Conservation (phyloP, 192 early-diverging fungal species). For the Tieghemiomyces parasiticus region DNA sequence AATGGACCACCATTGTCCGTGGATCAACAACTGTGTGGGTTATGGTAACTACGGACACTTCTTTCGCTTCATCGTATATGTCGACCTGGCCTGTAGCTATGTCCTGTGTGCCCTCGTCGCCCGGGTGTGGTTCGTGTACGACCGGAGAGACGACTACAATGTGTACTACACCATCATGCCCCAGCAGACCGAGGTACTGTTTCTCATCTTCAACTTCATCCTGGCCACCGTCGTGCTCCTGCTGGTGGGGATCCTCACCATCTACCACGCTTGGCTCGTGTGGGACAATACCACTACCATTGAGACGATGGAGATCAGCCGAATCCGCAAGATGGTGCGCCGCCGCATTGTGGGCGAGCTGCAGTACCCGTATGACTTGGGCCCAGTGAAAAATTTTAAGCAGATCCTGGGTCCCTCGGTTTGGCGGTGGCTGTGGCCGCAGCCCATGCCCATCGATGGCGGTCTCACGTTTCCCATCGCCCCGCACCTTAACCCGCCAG, state of each 20-base stretch:
- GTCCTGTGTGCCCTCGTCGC: conserved; percentile 34
- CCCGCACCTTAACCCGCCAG: conserved; percentile 21
- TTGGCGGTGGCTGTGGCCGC: conserved; percentile 67
- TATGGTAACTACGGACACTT: conserved; percentile 58
- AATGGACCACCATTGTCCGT: conserved; percentile 87
- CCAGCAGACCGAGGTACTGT: conserved; percentile 42
- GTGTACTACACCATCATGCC: conserved; percentile 24
- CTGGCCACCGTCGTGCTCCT: conserved; percentile 51
- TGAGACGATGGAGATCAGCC: conserved; percentile 62
- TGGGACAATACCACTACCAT: conserved; percentile 65
- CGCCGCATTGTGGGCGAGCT: conserved; percentile 26
- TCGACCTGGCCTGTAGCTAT: conserved; percentile 37
- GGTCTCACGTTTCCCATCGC: conserved; percentile 52
- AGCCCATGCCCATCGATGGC: conserved; percentile 30
- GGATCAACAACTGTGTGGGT: conserved; percentile 80
- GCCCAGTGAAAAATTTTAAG: conserved; percentile 52
- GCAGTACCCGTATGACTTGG: conserved; percentile 72
- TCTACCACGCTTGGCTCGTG: conserved; percentile 61
- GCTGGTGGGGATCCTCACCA: conserved; percentile 46
- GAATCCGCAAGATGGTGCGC: conserved; percentile 42
- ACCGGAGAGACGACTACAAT: conserved; percentile 14
- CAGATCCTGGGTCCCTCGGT: conserved; percentile 52
- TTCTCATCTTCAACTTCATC: conserved; percentile 60
- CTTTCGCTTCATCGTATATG: conserved; percentile 63
- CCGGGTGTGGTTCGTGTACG: conserved; percentile 31